phyloP scores from a whole-genome alignment of 306 rosid genomes.

The Trichosanthes truncata region DNA sequence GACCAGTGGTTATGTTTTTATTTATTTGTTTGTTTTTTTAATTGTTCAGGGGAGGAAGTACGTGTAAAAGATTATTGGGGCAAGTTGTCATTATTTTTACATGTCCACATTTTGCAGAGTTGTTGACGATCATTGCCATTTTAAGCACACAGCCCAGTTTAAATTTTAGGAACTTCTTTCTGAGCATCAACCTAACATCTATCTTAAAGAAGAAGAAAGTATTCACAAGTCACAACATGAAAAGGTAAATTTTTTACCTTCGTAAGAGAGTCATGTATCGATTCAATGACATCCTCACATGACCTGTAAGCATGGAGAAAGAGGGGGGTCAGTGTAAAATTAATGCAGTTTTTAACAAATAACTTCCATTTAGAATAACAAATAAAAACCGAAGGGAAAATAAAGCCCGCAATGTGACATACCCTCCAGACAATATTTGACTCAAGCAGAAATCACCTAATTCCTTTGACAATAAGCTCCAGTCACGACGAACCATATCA shows the following conservation, averaged over 20 bases:
- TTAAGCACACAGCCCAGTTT: not conserved
- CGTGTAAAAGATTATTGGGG: not conserved
- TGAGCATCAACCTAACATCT: not conserved
- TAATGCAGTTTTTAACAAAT: slow-evolving; percentile 4
- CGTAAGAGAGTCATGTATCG: slow-evolving; percentile 75
- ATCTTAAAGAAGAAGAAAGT: not conserved
- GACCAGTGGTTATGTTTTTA: not conserved
- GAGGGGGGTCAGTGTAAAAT: slow-evolving; percentile 6
- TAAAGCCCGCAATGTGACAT: slow-evolving; percentile 13
- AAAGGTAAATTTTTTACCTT: slow-evolving; percentile 44
- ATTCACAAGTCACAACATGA: not conserved
- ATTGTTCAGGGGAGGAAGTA: not conserved
- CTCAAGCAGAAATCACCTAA: slow-evolving; percentile 83
- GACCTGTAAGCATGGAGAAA: slow-evolving; percentile 41
- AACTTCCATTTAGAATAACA: slow-evolving; percentile 5
- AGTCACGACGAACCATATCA: slow-evolving; percentile 97
- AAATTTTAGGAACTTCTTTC: not conserved
- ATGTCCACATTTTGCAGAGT: not conserved
- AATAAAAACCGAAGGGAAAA: not conserved
- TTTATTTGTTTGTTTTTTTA: not conserved
- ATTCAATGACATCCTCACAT: slow-evolving; percentile 88
- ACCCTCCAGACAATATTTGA: slow-evolving; percentile 97
- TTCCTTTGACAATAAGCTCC: slow-evolving; percentile 94
- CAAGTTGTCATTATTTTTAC: not conserved
- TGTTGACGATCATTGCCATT: not conserved